Evolutionary conservation across 2,329 filamentous ascomycete genomes (phyloP), one percentile per base, ranked within the genome.

Genomic region (Pestalotiopsis sp.): DNA sequence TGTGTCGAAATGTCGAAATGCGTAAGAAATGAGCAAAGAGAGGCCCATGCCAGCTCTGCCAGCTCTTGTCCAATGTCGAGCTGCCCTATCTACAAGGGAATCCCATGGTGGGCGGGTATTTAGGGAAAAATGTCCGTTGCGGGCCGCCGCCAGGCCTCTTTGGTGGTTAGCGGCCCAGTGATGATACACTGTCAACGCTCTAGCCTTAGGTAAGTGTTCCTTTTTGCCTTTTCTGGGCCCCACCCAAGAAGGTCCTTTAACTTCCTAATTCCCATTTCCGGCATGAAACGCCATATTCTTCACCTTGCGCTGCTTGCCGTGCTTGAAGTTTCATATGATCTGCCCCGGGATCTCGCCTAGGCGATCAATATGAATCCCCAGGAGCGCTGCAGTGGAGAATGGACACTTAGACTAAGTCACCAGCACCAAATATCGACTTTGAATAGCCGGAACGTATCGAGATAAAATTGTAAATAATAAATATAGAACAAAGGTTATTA

Each of bases 301-400:
- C 20, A 64, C 39, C 61, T 39, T 49, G 59, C 12, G n/a, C 13
- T 25, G 11, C 25, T 36, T 36, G 39, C 36, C 61, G 45, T 52
- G 45, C 61, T 31, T 52, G 41, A 64, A 52, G 61, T 45, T 49
- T 64, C 39, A 64, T 45, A 64, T 27, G 61, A 64, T 64, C 61
- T 64, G 38, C 61, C 20, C 61, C 20, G 12, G 61, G 61, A 31
- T 64, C 17, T 14, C 14, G 57, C 27, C 17, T 36, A 62, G 27
- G n/a, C n/a, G 59, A 62, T 62, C 27, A 62, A 36, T 38, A 39
- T 62, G 59, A 39, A 13, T 20, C 31, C 31, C 31, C n/a, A n/a
- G n/a, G n/a, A n/a, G n/a, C n/a, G n/a, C n/a, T n/a, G n/a, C n/a
- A n/a, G n/a, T n/a, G n/a, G n/a, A n/a, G n/a, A n/a, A n/a, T n/a